Base-by-base conservation (phyloP, 768 basidiomycete species). In the Tylopilus subfusipes region DNA sequence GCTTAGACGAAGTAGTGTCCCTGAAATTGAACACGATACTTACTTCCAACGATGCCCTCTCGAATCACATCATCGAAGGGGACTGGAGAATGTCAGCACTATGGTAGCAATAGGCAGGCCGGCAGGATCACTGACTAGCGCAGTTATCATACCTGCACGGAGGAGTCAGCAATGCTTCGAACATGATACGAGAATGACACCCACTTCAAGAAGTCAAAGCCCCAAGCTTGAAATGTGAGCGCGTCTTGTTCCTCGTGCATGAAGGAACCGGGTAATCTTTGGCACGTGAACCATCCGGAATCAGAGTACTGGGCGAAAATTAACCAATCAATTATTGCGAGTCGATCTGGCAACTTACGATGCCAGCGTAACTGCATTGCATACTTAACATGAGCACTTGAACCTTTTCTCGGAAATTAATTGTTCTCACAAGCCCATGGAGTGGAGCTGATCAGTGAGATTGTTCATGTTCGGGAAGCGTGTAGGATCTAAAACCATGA, bases 251-350 rank as follows among this genome's bases (percentile, higher is more conserved):
- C 78, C 62, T 86, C 84, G 57, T 86, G 79, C 64, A 75, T 72
- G 67, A 72, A 86, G 4, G 84, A 85, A 36, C 84, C 84, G 2
- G 84, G 83, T 61, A 81, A 85, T 14, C 76, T 61, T 25, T 74
- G 72, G 57, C 84, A 86, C 6, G 84, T 86, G 59, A 78, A 82
- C 84, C 83, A 85, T 16, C 84, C 84, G 0, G 84, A 81, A 65
- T 85, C 83, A 54, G 82, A 80, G 55, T 86, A 86, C 84, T 84
- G 27, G 11, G 39, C 8, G 14, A 27, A 47, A 31, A 48, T 31
- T 7, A 39, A 34, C 44, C 18, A 38, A 34, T 34, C 30, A 25
- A 38, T 19, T 3, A 31, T 42, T 25, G 0, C 39, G 14, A 36
- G 16, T 46, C 19, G 30, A 30, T 31, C 21, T 2, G 16, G 36